Conservation (phyloP, 306 rosid species). For the Senna tora region DNA sequence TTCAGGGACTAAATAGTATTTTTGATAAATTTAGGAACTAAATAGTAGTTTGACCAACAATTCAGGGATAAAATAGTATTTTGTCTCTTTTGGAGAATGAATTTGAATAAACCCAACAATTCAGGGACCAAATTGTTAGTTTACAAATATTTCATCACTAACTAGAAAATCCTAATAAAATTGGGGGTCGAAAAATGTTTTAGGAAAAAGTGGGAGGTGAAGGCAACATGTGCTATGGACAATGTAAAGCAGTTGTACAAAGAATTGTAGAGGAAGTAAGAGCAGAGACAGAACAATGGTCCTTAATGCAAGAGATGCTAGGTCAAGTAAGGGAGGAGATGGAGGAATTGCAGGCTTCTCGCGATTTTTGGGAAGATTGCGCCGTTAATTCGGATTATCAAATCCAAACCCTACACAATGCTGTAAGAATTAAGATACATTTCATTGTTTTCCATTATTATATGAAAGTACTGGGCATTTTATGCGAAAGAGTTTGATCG, state of each 20-base stretch:
- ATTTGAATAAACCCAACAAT: background rate
- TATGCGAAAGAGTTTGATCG: too few species aligned
- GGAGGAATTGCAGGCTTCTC: slow-evolving; percentile 87
- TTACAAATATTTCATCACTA: slow-evolving; percentile 5
- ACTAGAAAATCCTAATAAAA: slow-evolving; percentile 22
- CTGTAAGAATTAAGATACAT: slow-evolving; percentile 58
- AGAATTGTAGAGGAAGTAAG: slow-evolving; percentile 86
- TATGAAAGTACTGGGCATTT: too few species aligned
- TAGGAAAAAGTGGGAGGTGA: slow-evolving; percentile 56
- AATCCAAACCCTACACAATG: slow-evolving; percentile 55
- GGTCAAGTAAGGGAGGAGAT: slow-evolving; percentile 87
- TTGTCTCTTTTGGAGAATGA: too few species aligned
- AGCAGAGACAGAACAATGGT: slow-evolving; percentile 95
- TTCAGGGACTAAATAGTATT: too few species aligned
- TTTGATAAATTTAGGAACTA: too few species aligned
- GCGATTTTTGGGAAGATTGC: slow-evolving; percentile 83
- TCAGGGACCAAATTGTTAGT: background rate
- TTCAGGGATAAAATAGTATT: too few species aligned
- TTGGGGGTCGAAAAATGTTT: background rate
- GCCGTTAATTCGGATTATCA: slow-evolving; percentile 63
- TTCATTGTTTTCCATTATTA: too few species aligned
- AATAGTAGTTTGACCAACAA: too few species aligned
- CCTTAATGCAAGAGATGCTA: slow-evolving; percentile 96
- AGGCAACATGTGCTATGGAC: slow-evolving; percentile 74
- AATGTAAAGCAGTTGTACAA: slow-evolving; percentile 73